Percentiles rank a stretch among this genome's conserved stretches.
Conservation (phyloP, 1,284 basidiomycete species). For the Cystobasidiaceae sp. region DNA sequence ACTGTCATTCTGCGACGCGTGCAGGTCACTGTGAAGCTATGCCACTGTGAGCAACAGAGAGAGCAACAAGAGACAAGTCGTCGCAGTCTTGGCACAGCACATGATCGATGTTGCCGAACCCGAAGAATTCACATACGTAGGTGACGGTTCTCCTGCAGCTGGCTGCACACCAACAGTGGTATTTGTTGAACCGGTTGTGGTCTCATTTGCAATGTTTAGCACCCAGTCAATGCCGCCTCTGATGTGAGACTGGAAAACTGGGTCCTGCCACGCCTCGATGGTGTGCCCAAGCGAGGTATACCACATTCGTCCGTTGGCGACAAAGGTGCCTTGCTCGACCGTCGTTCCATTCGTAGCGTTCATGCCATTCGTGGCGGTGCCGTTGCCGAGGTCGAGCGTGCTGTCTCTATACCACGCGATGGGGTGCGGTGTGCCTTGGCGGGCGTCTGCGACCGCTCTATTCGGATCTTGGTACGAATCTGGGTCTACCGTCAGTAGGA, state of each 20-base stretch:
- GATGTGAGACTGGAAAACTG: conserved; percentile 13
- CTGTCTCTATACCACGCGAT: conserved; percentile 26
- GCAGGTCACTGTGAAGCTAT: not conserved
- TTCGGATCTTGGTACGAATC: conserved; percentile 8
- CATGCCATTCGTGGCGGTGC: conserved; percentile 5
- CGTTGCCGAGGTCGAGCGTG: conserved; percentile 7
- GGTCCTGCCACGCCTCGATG: not conserved
- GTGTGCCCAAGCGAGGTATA: conserved; percentile 15
- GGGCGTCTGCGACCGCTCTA: not conserved
- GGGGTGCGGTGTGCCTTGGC: conserved; percentile 10
- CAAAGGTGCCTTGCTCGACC: not conserved
- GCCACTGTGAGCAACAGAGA: not conserved
- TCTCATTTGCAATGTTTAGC: no score
- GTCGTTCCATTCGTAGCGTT: conserved; percentile 1
- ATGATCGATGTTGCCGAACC: no score
- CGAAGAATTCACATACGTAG: no score
- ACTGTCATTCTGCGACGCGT: no score
- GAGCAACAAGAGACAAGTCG: no score
- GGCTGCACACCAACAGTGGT: no score
- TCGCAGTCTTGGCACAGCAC: no score
- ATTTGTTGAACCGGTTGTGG: no score
- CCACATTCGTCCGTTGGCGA: not conserved
- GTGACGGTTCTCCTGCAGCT: no score
- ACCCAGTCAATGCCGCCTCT: conserved; percentile 16
- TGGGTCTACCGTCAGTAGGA: conserved; percentile 22